Percentiles rank a stretch among this genome's conserved stretches.
Conservation (phyloP, 805 yeast species). For the Candida pseudofarinosa region DNA sequence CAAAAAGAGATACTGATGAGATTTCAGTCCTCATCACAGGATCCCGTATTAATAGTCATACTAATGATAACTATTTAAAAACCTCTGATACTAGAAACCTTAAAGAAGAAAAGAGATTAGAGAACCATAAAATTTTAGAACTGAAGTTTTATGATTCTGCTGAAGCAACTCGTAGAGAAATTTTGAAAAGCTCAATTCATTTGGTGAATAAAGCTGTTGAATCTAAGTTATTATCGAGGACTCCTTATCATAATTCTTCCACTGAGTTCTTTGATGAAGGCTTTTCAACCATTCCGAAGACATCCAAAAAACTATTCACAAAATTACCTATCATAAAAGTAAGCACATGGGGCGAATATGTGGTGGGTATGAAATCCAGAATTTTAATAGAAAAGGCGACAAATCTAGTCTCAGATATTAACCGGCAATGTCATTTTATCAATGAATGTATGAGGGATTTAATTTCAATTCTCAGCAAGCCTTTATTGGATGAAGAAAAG, state of each 20-base stretch:
- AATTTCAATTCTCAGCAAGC: conserved; percentile 40
- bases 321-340: conserved; percentile 24
- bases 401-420: conserved; percentile 31
- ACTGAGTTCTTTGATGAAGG: conserved; percentile 27
- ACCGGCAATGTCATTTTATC: conserved; percentile 47
- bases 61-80: neutral
- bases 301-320: conserved; percentile 28
- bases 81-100: neutral
- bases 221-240: conserved; percentile 20
- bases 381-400: conserved; percentile 19
- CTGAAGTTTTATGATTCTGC: conserved; percentile 30
- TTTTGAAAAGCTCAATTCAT: conserved; percentile 26
- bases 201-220: conserved; percentile 23
- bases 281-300: conserved; percentile 24
- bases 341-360: conserved; percentile 10
- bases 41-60: conserved; percentile 8
- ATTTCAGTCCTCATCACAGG: conserved; percentile 20
- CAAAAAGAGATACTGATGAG: conserved; percentile 13
- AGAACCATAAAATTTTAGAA: conserved; percentile 21
- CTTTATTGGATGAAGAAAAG: conserved; percentile 44
- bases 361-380: conserved; percentile 17
- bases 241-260: conserved; percentile 7
- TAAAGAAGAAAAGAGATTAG: conserved; percentile 5
- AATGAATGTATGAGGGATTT: conserved; percentile 50
- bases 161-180: conserved; percentile 29